These are phyloP conservation scores for Alternaria gaisen DNA, from an alignment of 2,329 filamentous ascomycete species.

Conservation along the genomic window DNA sequence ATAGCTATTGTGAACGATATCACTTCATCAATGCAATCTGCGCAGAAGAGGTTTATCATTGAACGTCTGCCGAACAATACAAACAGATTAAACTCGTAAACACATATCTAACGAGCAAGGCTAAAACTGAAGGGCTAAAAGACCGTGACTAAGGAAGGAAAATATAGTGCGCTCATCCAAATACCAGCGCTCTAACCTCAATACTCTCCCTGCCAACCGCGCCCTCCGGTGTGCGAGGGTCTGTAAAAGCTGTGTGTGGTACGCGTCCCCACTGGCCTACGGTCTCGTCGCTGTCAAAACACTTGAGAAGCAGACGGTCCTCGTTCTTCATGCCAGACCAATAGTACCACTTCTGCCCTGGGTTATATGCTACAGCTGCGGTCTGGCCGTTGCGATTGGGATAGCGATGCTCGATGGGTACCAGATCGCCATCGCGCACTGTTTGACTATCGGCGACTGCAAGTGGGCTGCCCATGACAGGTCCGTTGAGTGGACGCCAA, in stretches of 20 bases:
- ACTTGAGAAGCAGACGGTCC: slow-evolving; percentile 80
- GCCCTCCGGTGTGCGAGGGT: slow-evolving; percentile 74
- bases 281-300: slow-evolving; percentile 71
- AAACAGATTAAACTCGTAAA: neutral
- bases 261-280: slow-evolving; percentile 56
- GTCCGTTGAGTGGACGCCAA: slow-evolving; percentile 73
- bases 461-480: slow-evolving; percentile 65
- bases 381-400: slow-evolving; percentile 76
- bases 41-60: neutral
- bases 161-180: slow-evolving; percentile 61
- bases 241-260: slow-evolving; percentile 69
- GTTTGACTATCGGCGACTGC: slow-evolving; percentile 65
- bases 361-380: slow-evolving; percentile 70
- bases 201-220: slow-evolving; percentile 84
- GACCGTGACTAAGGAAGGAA: neutral
- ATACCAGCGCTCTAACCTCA: slow-evolving; percentile 85
- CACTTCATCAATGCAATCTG: neutral
- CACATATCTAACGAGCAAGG: neutral
- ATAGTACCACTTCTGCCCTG: slow-evolving; percentile 77
- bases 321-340: slow-evolving; percentile 78
- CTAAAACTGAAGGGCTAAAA: neutral
- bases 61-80: neutral
- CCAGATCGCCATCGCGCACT: slow-evolving; percentile 69
- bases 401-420: slow-evolving; percentile 79
- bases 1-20: neutral